These are phyloP conservation scores for Phytopythium montanum DNA, from an alignment of 352 stramenopile genomes.

Conservation along the genomic window DNA sequence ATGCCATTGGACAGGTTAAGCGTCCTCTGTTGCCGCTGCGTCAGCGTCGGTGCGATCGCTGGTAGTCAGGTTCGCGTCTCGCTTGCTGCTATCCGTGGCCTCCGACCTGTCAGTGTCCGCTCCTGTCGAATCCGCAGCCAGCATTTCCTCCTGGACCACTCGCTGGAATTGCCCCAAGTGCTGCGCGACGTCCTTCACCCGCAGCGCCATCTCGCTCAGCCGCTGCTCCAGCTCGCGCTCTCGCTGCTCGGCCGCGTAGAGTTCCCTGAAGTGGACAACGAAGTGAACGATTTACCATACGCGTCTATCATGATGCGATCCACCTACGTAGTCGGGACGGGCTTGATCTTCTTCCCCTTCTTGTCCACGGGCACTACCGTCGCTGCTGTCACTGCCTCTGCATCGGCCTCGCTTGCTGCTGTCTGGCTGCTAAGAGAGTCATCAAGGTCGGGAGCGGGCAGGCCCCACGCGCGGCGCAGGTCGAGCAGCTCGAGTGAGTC, in stretches of 20 bases:
- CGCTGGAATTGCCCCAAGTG: constrained; percentile 35
- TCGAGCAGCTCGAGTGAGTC: constrained; percentile 37
- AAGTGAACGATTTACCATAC: not conserved
- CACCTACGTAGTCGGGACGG: not conserved
- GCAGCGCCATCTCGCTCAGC: constrained; percentile 25
- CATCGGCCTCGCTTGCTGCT: not conserved
- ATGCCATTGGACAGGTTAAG: not conserved
- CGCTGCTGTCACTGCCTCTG: not conserved
- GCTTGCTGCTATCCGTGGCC: not conserved
- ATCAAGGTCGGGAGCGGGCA: constrained; percentile 5
- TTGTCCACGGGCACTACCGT: not conserved
- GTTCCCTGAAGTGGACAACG: constrained; percentile 15
- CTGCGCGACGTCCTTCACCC: constrained; percentile 28
- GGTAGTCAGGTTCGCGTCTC: not conserved
- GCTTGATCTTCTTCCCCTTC: not conserved
- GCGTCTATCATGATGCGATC: not conserved
- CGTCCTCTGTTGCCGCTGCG: not conserved
- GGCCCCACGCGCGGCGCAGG: constrained; percentile 52
- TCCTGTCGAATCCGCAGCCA: not conserved
- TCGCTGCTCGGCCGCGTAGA: constrained; percentile 35
- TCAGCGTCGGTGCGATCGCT: not conserved
- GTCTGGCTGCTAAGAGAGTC: not conserved
- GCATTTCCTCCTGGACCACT: constrained; percentile 30
- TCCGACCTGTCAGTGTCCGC: not conserved
- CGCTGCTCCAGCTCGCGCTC: constrained; percentile 43